Conservation (phyloP, 1,284 basidiomycete genomes). For the Porodaedalea pini region DNA sequence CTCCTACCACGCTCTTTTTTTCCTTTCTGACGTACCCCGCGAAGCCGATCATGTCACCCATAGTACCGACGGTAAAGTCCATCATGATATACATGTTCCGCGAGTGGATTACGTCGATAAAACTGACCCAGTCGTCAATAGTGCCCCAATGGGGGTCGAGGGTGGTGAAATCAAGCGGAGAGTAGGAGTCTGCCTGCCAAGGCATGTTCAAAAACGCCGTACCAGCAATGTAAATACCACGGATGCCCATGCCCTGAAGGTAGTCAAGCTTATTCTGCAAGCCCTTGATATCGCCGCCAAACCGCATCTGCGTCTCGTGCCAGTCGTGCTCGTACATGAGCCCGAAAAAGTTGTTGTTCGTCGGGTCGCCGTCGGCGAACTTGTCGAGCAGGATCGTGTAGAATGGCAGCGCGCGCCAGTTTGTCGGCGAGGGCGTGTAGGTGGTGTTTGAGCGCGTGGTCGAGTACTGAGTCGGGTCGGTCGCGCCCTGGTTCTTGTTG, state of each 20-base stretch:
- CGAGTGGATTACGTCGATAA: constrained; percentile 74
- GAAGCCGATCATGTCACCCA: constrained; percentile 84
- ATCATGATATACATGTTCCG: constrained; percentile 87
- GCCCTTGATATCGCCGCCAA: constrained; percentile 82
- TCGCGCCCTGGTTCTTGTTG: constrained; percentile 77
- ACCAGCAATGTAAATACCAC: constrained; percentile 83
- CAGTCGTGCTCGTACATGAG: constrained; percentile 80
- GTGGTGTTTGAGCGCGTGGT: constrained; percentile 57
- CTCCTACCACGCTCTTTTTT: background rate
- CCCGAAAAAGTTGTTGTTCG: constrained; percentile 85
- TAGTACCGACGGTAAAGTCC: constrained; percentile 90
- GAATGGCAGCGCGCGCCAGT: constrained; percentile 82
- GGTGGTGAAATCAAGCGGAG: constrained; percentile 84
- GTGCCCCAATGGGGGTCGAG: constrained; percentile 90
- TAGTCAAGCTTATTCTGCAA: constrained; percentile 77
- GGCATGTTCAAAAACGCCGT: constrained; percentile 92
- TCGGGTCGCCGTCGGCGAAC: constrained; percentile 86
- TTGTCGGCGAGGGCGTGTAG: constrained; percentile 77
- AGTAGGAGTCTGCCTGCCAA: constrained; percentile 94
- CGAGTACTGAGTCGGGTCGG: constrained; percentile 65
- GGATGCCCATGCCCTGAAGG: constrained; percentile 82
- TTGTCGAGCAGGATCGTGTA: constrained; percentile 90
- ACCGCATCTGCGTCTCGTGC: constrained; percentile 83
- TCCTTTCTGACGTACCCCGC: constrained; percentile 51
- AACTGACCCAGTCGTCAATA: constrained; percentile 68